phyloP scores from a whole-genome alignment of 202 grass and related monocot genomes.

The Brachypodium distachyon region DNA sequence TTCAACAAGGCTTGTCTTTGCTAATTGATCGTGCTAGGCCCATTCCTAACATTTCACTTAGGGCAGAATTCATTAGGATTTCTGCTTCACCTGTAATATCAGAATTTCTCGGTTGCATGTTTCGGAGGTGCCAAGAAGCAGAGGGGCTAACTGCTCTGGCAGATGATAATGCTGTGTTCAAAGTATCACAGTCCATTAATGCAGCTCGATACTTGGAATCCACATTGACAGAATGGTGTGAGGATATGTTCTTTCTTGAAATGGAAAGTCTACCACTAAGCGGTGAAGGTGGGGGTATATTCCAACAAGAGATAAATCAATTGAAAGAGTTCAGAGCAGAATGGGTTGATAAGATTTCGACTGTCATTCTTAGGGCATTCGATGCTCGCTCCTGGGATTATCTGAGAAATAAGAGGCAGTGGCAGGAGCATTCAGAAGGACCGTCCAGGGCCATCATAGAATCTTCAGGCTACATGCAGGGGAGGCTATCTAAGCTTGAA shows the following conservation, averaged over 20 bases:
- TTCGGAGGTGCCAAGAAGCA: conserved; percentile 87
- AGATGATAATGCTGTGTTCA: conserved; percentile 70
- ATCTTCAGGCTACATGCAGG: conserved; percentile 71
- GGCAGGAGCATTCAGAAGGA: conserved; percentile 65
- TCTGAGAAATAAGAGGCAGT: conserved; percentile 81
- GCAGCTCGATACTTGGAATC: conserved; percentile 51
- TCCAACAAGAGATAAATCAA: conserved; percentile 56
- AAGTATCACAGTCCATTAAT: conserved; percentile 74
- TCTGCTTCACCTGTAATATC: conserved; percentile 52
- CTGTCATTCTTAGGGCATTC: conserved; percentile 80
- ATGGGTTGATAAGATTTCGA: conserved; percentile 77
- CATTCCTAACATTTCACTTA: conserved; percentile 66
- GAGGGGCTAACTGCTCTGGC: conserved; percentile 92
- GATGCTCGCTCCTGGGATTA: conserved; percentile 62
- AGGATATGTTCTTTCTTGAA: conserved; percentile 89
- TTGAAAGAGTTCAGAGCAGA: conserved; percentile 62
- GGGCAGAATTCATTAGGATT: conserved; percentile 64
- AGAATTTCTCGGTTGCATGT: conserved; percentile 64
- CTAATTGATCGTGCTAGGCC: conserved; percentile 62
- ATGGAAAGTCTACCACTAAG: conserved; percentile 53
- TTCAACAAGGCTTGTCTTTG: conserved; percentile 65
- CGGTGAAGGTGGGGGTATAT: conserved; percentile 31
- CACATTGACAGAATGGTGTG: conserved; percentile 72
- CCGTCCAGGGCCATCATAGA: conserved; percentile 50
- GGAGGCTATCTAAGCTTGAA: conserved; percentile 65